Percentiles rank a stretch among this genome's conserved stretches.
Evolutionary conservation across 116 monocot genomes (phyloP).

Genomic region (Phalaenopsis hybrid): DNA sequence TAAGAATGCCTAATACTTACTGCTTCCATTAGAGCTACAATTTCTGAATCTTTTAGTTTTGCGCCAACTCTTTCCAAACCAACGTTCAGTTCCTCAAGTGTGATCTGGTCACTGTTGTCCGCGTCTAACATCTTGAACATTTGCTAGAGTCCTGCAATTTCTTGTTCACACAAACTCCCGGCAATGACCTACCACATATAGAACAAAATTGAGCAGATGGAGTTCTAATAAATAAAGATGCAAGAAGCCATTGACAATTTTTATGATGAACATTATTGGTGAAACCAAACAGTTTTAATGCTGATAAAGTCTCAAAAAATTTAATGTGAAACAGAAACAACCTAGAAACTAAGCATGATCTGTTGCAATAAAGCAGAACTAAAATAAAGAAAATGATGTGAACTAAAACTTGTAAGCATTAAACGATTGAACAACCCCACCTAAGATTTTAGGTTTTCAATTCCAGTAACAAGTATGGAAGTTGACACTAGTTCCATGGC

Average conservation of each 20-base stretch:
- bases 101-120: slow-evolving; percentile 76
- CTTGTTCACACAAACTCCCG: slow-evolving; percentile 69
- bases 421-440: background rate
- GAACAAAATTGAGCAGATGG: background rate
- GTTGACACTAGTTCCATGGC: background rate
- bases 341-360: background rate
- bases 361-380: background rate
- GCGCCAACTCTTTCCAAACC: slow-evolving; percentile 74
- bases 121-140: slow-evolving; percentile 85
- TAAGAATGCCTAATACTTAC: slow-evolving; percentile 22
- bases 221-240: background rate
- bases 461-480: background rate
- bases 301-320: background rate
- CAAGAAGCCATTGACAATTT: background rate
- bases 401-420: background rate
- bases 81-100: slow-evolving; percentile 66
- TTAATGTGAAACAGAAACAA: background rate
- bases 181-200: slow-evolving; percentile 53
- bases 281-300: background rate
- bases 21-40: slow-evolving; percentile 62
- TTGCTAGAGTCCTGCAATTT: slow-evolving; percentile 72
- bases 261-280: background rate
- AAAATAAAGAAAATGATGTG: background rate
- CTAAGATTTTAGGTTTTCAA: background rate
- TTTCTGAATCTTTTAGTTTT: slow-evolving; percentile 69